Evolutionary conservation across 2,329 filamentous ascomycete species (phyloP).

Genomic region (Penicillium sp.): DNA sequence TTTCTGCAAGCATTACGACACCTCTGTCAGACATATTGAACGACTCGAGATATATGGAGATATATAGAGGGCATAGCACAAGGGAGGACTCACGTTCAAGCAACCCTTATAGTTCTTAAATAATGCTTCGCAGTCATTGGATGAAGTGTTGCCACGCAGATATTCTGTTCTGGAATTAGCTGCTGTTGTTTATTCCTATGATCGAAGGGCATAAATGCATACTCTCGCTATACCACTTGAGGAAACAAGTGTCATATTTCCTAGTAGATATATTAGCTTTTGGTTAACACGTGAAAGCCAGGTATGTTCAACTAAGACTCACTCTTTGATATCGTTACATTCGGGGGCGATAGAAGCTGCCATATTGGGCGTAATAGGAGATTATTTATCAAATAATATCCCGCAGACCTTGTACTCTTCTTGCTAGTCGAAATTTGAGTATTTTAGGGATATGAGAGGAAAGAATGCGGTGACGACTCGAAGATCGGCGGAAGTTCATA

Average conservation of each 20-base stretch:
- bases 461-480: constrained; percentile 4
- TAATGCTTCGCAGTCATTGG: constrained; percentile 80
- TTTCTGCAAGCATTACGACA: constrained; percentile 56
- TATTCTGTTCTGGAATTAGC: constrained; percentile 64
- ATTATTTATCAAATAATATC: not conserved
- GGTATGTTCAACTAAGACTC: constrained; percentile 33
- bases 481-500: constrained; percentile 11
- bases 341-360: constrained; percentile 92
- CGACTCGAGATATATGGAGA: not conserved
- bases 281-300: not conserved
- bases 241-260: constrained; percentile 93
- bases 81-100: constrained; percentile 62
- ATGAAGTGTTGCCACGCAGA: constrained; percentile 76
- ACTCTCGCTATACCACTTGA: constrained; percentile 99
- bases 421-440: not conserved
- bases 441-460: not conserved
- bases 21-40: not conserved
- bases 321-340: constrained; percentile 97
- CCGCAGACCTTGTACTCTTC: not conserved
- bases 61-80: not conserved
- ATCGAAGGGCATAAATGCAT: constrained; percentile 21
- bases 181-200: not conserved
- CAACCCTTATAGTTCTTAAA: constrained; percentile 90
- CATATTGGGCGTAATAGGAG: constrained; percentile 55
- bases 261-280: constrained; percentile 47